Evolutionary conservation across 345 rosid genomes (phyloP), one percentile per base, ranked within the genome.

Genomic region (Aethionema arabicum): DNA sequence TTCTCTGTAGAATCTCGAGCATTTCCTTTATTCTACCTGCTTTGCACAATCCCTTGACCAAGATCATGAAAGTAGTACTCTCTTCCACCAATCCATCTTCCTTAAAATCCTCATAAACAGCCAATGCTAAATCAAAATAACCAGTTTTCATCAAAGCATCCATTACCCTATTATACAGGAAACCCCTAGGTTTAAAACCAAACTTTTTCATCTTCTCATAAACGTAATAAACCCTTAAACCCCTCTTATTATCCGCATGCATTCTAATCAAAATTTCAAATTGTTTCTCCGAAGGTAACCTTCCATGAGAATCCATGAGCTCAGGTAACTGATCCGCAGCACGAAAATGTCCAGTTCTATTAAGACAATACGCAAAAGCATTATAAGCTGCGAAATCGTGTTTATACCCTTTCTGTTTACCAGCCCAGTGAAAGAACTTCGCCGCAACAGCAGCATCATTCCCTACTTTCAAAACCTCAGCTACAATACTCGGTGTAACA

Each of bases 361-460:
- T 80, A 67, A 92, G 79, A 74, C 97, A 87, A 69, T 92, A 87
- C 47, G 97, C 90, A 59, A 85, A 79, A 11, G 97, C 96, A 59
- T 92, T 92, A 74, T 92, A 92, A n/a, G 90, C 64, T 1, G 91
- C 82, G 68, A 80, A 92, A 60, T 72, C 83, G 43, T 87, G 97
- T 10, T 64, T 69, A 41, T 81, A 89, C 16, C 98, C 95, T 69
- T 87, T 92, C 13, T 92, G 97, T 74, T 84, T 89, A 41, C 96
- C 97, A 5, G 95, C 95, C 97, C 98, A 89, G 59, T 78, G 85
- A 66, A 92, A 92, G 83, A 89, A 85, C 76, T 84, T 87, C n/a
- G 98, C 66, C 27, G 91, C 93, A 3, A 85, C 27, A 1, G 65
- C 66, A 32, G 96, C 81, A 68, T 78, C 59, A 44, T 54, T 79